A percentile compares a stretch with the other conserved stretches of the same genome.
Evolutionary conservation across 768 basidiomycete species (phyloP).

Genomic region (Agrocybe pediades): DNA sequence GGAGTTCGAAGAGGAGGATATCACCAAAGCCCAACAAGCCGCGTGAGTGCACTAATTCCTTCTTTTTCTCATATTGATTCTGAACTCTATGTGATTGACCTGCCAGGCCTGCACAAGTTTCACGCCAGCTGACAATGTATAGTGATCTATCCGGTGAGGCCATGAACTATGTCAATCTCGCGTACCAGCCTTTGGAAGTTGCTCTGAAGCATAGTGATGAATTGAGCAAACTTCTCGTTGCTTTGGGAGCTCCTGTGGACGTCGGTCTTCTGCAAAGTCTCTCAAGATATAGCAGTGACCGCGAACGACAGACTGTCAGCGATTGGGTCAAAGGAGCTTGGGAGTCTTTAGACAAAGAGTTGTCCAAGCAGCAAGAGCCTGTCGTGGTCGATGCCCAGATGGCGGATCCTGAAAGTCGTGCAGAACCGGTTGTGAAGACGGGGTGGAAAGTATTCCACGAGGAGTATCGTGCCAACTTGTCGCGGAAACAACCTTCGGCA

Average conservation of each 20-base stretch:
- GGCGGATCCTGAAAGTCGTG: constrained; percentile 4
- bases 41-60: constrained; percentile 25
- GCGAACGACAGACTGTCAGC: constrained; percentile 28
- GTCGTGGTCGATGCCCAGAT: background rate
- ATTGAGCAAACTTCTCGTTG: constrained; percentile 36
- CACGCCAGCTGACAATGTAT: constrained; percentile 20
- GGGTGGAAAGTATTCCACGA: constrained; percentile 13
- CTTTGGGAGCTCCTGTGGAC: constrained; percentile 37
- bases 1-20: constrained; percentile 33
- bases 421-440: background rate
- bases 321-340: constrained; percentile 42
- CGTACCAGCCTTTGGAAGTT: constrained; percentile 37
- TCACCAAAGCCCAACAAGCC: constrained; percentile 33
- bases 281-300: constrained; percentile 13
- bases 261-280: constrained; percentile 29
- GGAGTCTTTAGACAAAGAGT: constrained; percentile 17
- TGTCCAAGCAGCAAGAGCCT: constrained; percentile 20
- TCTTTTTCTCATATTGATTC: background rate
- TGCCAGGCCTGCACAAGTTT: constrained; percentile 16
- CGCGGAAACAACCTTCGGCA: background rate
- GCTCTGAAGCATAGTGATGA: constrained; percentile 38
- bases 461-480: background rate
- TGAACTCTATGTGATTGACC: background rate
- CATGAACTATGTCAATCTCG: constrained; percentile 27
- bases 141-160: no score